These are phyloP conservation scores for Teratosphaeria destructans DNA, from an alignment of 2,329 filamentous ascomycete genomes.

Conservation along the genomic window DNA sequence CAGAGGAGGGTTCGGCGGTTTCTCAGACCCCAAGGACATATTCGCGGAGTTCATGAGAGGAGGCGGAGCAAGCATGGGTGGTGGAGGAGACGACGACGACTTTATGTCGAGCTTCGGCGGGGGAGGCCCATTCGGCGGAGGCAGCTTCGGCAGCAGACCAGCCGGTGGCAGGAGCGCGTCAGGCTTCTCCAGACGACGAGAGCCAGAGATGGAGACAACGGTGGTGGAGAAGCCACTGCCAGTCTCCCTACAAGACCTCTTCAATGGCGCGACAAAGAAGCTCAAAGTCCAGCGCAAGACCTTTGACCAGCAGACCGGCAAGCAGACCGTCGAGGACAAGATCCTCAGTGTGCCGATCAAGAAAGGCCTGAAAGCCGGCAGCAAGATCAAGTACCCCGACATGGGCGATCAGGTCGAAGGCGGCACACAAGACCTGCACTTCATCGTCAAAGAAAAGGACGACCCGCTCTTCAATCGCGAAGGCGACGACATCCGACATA, in stretches of 20 bases:
- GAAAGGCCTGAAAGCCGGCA: constrained; percentile 87
- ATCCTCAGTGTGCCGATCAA: constrained; percentile 94
- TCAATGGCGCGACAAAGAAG: constrained; percentile 81
- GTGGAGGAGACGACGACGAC: constrained; percentile 42
- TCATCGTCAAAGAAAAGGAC: constrained; percentile 89
- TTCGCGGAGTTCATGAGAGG: constrained; percentile 73
- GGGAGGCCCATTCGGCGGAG: constrained; percentile 27
- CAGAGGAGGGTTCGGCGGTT: constrained; percentile 58
- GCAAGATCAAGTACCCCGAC: constrained; percentile 95
- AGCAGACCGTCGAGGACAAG: constrained; percentile 76
- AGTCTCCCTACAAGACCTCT: constrained; percentile 80
- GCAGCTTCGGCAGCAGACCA: constrained; percentile 29
- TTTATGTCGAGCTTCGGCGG: constrained; percentile 43
- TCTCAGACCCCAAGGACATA: constrained; percentile 73
- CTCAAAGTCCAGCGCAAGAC: constrained; percentile 97
- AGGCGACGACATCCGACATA: constrained; percentile 74
- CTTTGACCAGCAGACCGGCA: constrained; percentile 69
- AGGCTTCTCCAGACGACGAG: constrained; percentile 22
- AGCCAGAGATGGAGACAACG: constrained; percentile 70
- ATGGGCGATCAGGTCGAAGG: constrained; percentile 98
- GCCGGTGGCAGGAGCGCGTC: constrained; percentile 1
- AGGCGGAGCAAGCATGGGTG: constrained; percentile 37
- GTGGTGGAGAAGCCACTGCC: constrained; percentile 78
- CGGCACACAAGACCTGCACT: constrained; percentile 88
- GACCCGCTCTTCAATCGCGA: constrained; percentile 78